phyloP scores from a whole-genome alignment of 2,329 filamentous ascomycete species.

The Xylaria sp. region DNA sequence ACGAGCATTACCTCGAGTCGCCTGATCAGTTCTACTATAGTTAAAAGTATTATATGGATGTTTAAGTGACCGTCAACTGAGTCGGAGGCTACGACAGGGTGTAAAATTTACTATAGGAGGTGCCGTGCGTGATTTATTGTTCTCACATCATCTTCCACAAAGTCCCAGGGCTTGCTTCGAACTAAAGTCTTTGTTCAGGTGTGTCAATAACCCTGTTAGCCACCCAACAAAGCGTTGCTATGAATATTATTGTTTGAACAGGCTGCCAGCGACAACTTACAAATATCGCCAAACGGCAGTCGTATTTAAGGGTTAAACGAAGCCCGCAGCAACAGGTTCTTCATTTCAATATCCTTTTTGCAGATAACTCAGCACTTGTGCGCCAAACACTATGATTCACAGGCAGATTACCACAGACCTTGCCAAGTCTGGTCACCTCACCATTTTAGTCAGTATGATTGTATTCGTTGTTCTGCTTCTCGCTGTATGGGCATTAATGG shows the following conservation, averaged over 20 bases:
- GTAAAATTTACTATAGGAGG: too few species aligned
- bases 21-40: too few species aligned
- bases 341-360: not conserved
- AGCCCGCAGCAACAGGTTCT: not conserved
- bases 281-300: not conserved
- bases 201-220: not conserved
- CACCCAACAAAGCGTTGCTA: not conserved
- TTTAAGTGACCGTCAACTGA: too few species aligned
- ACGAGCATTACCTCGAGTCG: too few species aligned
- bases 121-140: not conserved
- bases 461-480: not conserved
- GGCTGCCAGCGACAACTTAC: not conserved
- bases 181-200: not conserved
- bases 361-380: not conserved
- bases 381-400: not conserved
- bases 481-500: not conserved
- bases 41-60: too few species aligned
- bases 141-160: not conserved
- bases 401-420: not conserved
- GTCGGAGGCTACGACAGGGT: too few species aligned
- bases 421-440: not conserved
- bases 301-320: not conserved
- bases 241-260: not conserved
- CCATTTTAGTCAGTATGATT: not conserved
- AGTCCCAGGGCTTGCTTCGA: not conserved